These are phyloP conservation scores for Neonectria magnoliae DNA, from an alignment of 2,329 filamentous ascomycete species.

Conservation along the genomic window DNA sequence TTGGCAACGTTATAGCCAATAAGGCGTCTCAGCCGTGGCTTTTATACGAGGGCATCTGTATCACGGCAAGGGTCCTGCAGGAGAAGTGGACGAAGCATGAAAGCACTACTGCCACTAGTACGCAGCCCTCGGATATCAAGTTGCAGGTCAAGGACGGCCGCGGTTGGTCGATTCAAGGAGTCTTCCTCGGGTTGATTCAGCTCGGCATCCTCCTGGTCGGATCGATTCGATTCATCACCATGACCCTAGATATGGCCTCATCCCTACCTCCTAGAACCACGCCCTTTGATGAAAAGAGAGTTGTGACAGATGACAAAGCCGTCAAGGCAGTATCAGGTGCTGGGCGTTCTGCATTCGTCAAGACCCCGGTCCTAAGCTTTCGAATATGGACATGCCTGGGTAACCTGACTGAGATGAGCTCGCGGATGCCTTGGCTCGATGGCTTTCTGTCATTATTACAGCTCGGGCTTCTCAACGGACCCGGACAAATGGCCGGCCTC, in stretches of 20 bases:
- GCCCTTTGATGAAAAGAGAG: constrained; percentile 39
- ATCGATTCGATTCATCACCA: constrained; percentile 71
- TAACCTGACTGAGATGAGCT: constrained; percentile 76
- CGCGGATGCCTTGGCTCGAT: constrained; percentile 90
- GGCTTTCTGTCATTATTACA: constrained; percentile 80
- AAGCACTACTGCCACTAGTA: constrained; percentile 27
- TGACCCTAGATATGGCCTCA: constrained; percentile 73
- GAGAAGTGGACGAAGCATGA: constrained; percentile 43
- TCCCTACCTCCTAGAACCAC: constrained; percentile 67
- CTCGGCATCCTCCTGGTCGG: constrained; percentile 66
- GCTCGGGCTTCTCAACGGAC: constrained; percentile 76
- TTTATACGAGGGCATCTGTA: constrained; percentile 84
- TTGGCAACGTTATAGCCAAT: constrained; percentile 82
- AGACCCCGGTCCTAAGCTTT: constrained; percentile 79
- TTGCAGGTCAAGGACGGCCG: constrained; percentile 28
- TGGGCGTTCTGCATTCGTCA: constrained; percentile 41
- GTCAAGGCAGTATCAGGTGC: constrained; percentile 27
- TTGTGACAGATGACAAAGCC: constrained; percentile 32
- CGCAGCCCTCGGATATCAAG: constrained; percentile 20
- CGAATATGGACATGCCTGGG: constrained; percentile 79
- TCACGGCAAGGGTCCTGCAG: constrained; percentile 62
- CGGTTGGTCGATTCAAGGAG: constrained; percentile 54
- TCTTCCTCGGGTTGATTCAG: constrained; percentile 68
- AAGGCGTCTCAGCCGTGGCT: constrained; percentile 90
- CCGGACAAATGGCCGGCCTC: constrained; percentile 77